Conservation (phyloP, 352 stramenopile genomes). For the Globisporangium alternatum region DNA sequence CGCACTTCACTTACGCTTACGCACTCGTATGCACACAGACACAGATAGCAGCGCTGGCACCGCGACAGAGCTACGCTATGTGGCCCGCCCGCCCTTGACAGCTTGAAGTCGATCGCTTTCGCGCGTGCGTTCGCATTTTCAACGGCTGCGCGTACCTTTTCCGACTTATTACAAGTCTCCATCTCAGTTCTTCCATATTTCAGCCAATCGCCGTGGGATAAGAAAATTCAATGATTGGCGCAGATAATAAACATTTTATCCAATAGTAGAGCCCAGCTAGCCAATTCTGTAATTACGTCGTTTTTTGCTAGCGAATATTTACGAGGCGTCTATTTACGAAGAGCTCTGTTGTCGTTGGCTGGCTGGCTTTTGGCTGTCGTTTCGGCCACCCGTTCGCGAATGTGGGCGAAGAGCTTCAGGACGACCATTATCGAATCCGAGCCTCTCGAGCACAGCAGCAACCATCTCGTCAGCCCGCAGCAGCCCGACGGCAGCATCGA, state of each 20-base stretch:
- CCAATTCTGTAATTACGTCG: background rate
- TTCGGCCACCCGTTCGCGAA: conserved; percentile 10
- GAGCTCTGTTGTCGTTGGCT: background rate
- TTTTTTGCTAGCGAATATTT: background rate
- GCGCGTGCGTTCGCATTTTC: background rate
- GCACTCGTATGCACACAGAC: background rate
- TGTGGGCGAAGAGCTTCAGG: background rate
- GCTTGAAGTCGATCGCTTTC: conserved; percentile 13
- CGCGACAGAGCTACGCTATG: background rate
- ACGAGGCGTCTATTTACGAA: conserved; percentile 3
- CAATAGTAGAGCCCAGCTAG: background rate
- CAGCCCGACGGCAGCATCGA: background rate
- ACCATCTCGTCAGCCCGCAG: too few relatives aligned
- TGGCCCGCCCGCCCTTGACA: background rate
- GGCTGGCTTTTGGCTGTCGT: conserved; percentile 10
- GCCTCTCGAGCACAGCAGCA: conserved; percentile 9
- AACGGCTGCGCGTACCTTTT: background rate
- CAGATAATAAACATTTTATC: background rate
- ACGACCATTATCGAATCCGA: conserved; percentile 11
- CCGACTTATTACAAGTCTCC: background rate
- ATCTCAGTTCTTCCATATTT: background rate
- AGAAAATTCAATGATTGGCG: too few relatives aligned
- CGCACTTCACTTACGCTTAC: background rate
- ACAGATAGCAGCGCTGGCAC: background rate
- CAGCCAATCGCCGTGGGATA: background rate